Base-by-base conservation (phyloP, 75 land plant genomes). In the Cunninghamia lanceolata region DNA sequence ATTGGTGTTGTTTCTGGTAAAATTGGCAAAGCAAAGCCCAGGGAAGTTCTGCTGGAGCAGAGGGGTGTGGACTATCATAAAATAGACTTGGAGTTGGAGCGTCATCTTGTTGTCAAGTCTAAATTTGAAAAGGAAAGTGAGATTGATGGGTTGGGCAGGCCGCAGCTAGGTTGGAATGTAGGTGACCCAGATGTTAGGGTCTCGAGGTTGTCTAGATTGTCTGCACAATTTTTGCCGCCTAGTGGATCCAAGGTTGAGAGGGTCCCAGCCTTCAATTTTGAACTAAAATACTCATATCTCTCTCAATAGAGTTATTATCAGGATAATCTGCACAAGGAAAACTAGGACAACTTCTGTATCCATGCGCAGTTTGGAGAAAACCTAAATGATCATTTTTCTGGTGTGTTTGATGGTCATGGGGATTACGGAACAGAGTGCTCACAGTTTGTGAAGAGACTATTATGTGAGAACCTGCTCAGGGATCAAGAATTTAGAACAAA, bases 381-480 rank as follows among this genome's bases (percentile, higher is more conserved):
- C 40, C 87, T 88, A 0, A 90, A 92, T 84, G 93, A 94, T 76
- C 96, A 93, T 39, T 94, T 95, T 84, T 95, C 94, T 82, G 97
- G 97, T 1, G 94, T 94, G 8, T 95, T 95, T 85, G 97, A 95
- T 90, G 97, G 97, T 40, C 97, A 95, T 86, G 97, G 97, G 1
- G 97, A 95, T 63, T 94, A 87, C 68, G 97, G 97, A 10, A 88
- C 96, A 34, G 90, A 95, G 70, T 95, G 97, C 83, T 95, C 96
- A 14, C 96, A 95, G 89, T 95, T 94, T 83, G 96, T 87, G 73
- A 95, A 94, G 91, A 85, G 86, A 82, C 86, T 89, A 21, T 66
- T 95, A 54, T 95, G 97, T 78, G 94, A 95, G 78, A 95, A 93
- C 84, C 54, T 95, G 86, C 87, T 95, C 5, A 88, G 89, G 47